These are phyloP conservation scores for Magnolia changhungtana DNA, from an alignment of 164 flowering plant genomes.

Conservation along the genomic window DNA sequence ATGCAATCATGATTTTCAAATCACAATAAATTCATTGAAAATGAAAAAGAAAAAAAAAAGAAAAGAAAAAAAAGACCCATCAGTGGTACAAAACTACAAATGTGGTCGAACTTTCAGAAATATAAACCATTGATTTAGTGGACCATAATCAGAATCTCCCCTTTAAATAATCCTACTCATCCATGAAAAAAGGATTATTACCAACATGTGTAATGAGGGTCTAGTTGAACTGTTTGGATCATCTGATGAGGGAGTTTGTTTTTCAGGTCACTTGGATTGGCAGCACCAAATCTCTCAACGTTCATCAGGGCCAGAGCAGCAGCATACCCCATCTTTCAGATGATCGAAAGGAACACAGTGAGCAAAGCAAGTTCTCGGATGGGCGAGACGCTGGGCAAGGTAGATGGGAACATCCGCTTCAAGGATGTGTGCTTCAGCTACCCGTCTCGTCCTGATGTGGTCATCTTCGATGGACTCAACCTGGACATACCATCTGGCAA, in stretches of 20 bases:
- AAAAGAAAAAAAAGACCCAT: no score
- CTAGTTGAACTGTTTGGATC: no score
- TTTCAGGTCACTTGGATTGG: constrained; percentile 86
- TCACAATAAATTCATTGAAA: no score
- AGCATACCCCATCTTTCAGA: constrained; percentile 87
- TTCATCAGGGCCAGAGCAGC: constrained; percentile 80
- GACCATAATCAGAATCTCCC: neutral
- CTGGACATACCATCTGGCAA: constrained; percentile 83
- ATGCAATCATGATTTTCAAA: no score
- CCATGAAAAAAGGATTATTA: no score
- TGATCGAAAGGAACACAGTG: constrained; percentile 78
- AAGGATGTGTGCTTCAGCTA: constrained; percentile 72
- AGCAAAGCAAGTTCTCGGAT: constrained; percentile 41
- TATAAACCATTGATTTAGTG: no score
- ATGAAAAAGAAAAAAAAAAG: no score
- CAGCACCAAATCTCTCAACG: constrained; percentile 82
- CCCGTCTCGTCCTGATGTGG: constrained; percentile 89
- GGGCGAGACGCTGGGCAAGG: constrained; percentile 45
- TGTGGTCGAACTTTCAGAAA: no score
- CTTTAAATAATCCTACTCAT: no score
- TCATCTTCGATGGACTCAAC: constrained; percentile 54
- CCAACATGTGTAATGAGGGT: no score
- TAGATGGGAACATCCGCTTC: constrained; percentile 78
- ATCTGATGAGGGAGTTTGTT: neutral
- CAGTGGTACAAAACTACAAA: no score